Base-by-base conservation (phyloP, 2,329 filamentous ascomycete genomes). In the Atkinsonella hypoxylon region DNA sequence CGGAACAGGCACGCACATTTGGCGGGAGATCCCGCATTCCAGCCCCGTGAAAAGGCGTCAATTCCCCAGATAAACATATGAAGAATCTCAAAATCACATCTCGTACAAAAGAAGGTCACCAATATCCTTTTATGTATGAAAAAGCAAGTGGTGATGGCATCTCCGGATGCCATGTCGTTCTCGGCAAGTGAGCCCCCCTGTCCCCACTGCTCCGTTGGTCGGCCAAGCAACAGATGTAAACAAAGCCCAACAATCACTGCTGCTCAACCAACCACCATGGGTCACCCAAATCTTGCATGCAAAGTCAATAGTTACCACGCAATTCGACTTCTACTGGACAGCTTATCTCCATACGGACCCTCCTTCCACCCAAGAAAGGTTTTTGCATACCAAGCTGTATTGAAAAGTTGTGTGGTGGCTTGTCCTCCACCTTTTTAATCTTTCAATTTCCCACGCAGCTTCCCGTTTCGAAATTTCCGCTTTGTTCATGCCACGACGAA, bases 171-270 rank as follows among this genome's bases (percentile, higher is more conserved):
- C 22, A 41, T 41, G 46, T 10, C 22, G 26, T 34, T 22, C 12
- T 4, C n/a, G 15, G 36, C 15, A 31, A 17, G 17, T 13, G 13
- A 40, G 17, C 45, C 13, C 18, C 34, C 8, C 10, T 32, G 31
- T 41, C 17, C 36, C 30, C 31, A 48, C n/a, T 38, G 8, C 42
- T 22, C 7, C 20, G 18, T 8, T 34, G 22, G 61, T 67, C 57
- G 61, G 58, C 65, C 58, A 56, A 55, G 64, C 65, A 67, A 67
- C 65, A 30, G 49, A 39, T 17, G 61, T 67, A 64, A 67, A 67
- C 65, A 67, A 64, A 57, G 47, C 39, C 52, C 41, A 55, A 48
- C 54, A 58, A 45, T 47, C 53, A 49, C 49, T 51, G 49, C 51
- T 51, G 53, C 53, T 58, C 54, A 55, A 61, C 62, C 63, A 63